Evolutionary conservation across 495 filamentous ascomycete species (phyloP).

Genomic region (Poronia punctata): DNA sequence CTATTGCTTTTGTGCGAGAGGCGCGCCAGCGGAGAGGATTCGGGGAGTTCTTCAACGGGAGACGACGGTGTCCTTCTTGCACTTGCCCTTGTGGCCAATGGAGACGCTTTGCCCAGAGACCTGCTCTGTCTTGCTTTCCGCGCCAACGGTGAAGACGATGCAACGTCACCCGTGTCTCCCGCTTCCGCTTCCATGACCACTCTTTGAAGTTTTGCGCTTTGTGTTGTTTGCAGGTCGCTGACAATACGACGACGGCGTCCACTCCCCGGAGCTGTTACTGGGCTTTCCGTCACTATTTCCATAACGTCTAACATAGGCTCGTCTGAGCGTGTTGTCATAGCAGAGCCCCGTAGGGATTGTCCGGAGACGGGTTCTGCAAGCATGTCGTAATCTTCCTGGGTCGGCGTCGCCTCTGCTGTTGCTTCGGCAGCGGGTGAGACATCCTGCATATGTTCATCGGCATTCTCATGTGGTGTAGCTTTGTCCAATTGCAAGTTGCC

Average conservation of each 20-base stretch:
- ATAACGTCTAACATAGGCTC: conserved; percentile 17
- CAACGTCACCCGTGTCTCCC: conserved; percentile 13
- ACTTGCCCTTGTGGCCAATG: conserved; percentile 11
- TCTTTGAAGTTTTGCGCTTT: conserved; percentile 28
- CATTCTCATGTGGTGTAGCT: background rate
- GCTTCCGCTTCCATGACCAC: conserved; percentile 21
- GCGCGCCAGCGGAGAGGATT: conserved; percentile 9
- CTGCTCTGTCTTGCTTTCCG: conserved; percentile 27
- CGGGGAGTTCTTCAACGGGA: conserved; percentile 3
- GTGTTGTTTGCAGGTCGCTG: conserved; percentile 17
- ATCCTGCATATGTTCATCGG: background rate
- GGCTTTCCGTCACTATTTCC: conserved; percentile 43
- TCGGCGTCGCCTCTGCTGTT: conserved; percentile 4
- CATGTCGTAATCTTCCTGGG: conserved; percentile 4
- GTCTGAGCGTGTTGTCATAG: conserved; percentile 9
- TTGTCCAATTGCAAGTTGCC: conserved; percentile 1
- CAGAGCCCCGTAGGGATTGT: conserved; percentile 4
- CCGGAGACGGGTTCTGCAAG: conserved; percentile 7
- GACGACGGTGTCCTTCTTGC: conserved; percentile 8
- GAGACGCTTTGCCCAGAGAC: conserved; percentile 13
- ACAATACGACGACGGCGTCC: conserved; percentile 29
- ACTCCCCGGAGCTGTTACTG: conserved; percentile 41
- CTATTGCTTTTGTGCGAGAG: conserved; percentile 15
- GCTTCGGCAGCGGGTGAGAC: background rate
- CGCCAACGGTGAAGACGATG: conserved; percentile 35